Conservation (phyloP, 2,329 filamentous ascomycete species). For the Botrytis galanthina region DNA sequence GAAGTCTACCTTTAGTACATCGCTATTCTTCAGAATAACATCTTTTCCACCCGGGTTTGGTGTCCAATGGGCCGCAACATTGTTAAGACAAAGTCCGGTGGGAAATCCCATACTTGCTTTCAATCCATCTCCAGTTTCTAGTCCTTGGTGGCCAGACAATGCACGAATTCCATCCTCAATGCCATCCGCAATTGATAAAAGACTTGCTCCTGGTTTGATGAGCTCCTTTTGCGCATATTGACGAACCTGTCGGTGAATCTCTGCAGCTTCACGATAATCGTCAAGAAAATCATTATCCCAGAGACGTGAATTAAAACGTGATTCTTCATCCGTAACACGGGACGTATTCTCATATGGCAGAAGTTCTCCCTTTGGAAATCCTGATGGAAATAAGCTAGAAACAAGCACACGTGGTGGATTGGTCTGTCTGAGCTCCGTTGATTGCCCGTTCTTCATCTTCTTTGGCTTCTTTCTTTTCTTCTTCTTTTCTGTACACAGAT, state of each 20-base stretch:
- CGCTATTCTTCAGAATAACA: constrained; percentile 65
- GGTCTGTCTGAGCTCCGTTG: constrained; percentile 57
- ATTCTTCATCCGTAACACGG: constrained; percentile 77
- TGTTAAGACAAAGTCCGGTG: constrained; percentile 53
- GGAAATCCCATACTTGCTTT: constrained; percentile 55
- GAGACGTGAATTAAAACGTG: constrained; percentile 74
- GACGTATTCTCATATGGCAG: constrained; percentile 76
- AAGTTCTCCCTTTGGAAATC: constrained; percentile 74
- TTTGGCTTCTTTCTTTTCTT: constrained; percentile 75
- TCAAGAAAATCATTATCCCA: constrained; percentile 56
- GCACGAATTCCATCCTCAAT: constrained; percentile 55
- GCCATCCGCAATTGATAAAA: constrained; percentile 50
- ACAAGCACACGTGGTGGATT: constrained; percentile 72
- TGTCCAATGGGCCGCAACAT: constrained; percentile 55
- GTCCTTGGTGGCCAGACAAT: constrained; percentile 49
- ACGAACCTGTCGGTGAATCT: constrained; percentile 55
- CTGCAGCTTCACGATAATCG: constrained; percentile 56
- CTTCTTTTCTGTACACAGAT: constrained; percentile 47
- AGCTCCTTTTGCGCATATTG: constrained; percentile 46
- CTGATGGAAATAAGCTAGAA: constrained; percentile 67
- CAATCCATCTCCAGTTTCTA: constrained; percentile 51
- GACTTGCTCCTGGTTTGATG: constrained; percentile 49
- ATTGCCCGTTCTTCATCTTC: constrained; percentile 69
- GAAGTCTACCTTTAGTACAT: constrained; percentile 82
- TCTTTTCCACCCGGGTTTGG: constrained; percentile 63